Conservation (phyloP, 2,329 filamentous ascomycete genomes). For the Aspergillus fijiensis region DNA sequence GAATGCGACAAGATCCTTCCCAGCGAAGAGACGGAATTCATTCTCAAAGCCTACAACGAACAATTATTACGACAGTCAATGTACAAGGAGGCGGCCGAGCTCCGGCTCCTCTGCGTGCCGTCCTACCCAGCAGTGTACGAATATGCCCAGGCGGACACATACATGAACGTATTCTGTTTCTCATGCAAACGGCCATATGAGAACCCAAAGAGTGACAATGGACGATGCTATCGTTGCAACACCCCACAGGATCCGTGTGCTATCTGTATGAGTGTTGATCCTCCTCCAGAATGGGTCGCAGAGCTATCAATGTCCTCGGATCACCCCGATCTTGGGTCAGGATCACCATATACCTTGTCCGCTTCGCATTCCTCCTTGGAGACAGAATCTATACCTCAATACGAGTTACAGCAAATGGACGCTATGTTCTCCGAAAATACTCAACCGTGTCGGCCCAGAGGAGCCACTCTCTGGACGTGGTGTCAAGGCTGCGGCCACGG, state of each 20-base stretch:
- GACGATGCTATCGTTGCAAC: slow-evolving; percentile 53
- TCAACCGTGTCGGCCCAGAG: slow-evolving; percentile 31
- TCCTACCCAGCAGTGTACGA: slow-evolving; percentile 58
- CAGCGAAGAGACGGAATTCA: slow-evolving; percentile 53
- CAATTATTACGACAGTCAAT: slow-evolving; percentile 51
- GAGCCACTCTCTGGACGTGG: slow-evolving; percentile 52
- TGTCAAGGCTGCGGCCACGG: slow-evolving; percentile 63
- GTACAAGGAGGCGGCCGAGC: slow-evolving; percentile 51
- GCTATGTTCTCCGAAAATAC: slow-evolving; percentile 19
- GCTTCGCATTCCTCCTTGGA: slow-evolving; percentile 44
- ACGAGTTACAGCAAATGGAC: slow-evolving; percentile 28
- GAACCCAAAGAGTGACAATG: slow-evolving; percentile 49
- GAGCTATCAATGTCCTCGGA: slow-evolving; percentile 21
- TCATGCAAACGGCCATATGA: slow-evolving; percentile 58
- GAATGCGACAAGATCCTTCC: slow-evolving; percentile 41
- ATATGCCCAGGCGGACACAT: slow-evolving; percentile 55
- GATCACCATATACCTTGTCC: slow-evolving; percentile 44
- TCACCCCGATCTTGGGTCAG: slow-evolving; percentile 14
- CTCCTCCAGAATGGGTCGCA: slow-evolving; percentile 41
- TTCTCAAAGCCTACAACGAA: slow-evolving; percentile 58
- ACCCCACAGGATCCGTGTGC: slow-evolving; percentile 42
- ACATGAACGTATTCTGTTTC: slow-evolving; percentile 56
- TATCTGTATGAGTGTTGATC: slow-evolving; percentile 44
- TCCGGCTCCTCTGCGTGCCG: slow-evolving; percentile 58
- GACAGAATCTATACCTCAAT: slow-evolving; percentile 32